Conservation (phyloP, 768 basidiomycete genomes). For the Mycena leptocephala region DNA sequence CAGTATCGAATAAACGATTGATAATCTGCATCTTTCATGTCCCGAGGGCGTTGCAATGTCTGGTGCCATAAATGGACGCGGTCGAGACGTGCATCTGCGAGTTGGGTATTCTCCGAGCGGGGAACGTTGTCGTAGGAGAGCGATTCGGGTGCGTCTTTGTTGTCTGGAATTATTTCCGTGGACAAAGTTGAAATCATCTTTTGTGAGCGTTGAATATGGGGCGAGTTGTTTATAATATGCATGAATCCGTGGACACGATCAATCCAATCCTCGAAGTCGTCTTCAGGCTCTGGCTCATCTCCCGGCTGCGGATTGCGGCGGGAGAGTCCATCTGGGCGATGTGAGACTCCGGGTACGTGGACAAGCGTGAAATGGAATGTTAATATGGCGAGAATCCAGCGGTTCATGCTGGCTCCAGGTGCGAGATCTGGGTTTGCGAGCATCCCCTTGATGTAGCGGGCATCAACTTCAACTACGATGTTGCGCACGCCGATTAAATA, state of each 20-base stretch:
- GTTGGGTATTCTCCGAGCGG: background rate
- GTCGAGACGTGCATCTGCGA: conserved; percentile 4
- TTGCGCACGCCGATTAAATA: conserved; percentile 50
- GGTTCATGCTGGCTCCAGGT: conserved; percentile 44
- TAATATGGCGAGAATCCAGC: conserved; percentile 46
- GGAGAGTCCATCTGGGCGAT: conserved; percentile 50
- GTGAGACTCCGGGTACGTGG: conserved; percentile 45
- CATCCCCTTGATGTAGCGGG: conserved; percentile 57
- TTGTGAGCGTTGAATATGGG: background rate
- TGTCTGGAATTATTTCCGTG: no score
- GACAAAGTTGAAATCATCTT: background rate
- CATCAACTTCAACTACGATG: conserved; percentile 56
- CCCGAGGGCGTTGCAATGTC: conserved; percentile 7
- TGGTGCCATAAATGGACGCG: conserved; percentile 24
- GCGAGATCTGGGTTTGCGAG: conserved; percentile 44
- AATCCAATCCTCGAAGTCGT: no score
- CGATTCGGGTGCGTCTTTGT: background rate
- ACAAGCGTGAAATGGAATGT: conserved; percentile 49
- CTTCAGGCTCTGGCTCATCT: conserved; percentile 33
- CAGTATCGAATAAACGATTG: no score
- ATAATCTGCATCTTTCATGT: no score
- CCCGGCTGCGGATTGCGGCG: conserved; percentile 33
- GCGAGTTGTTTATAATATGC: conserved; percentile 31
- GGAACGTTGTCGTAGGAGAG: background rate
- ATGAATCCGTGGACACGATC: conserved; percentile 37